Evolutionary conservation across 2,329 filamentous ascomycete species (phyloP), one percentile per base, ranked within the genome.

Genomic region (Akanthomyces lecanii): DNA sequence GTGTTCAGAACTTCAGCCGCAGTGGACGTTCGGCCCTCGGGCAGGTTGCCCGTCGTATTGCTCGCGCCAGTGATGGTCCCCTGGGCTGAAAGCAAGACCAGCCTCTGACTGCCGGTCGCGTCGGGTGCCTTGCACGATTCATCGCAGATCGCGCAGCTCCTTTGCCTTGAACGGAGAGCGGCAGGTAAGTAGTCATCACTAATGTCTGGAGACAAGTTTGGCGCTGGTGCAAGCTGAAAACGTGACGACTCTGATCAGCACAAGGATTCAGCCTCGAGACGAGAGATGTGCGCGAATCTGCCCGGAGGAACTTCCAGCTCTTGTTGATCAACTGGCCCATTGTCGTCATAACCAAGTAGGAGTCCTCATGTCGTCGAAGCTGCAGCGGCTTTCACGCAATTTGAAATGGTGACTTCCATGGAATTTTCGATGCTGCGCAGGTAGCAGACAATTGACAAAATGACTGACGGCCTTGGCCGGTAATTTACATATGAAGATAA

Each of bases 1-100:
- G 28, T 45, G 21, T 21, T 21, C 21, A 21, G 21, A 21, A 21
- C 28, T 30, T 62, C 60, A 62, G 60, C 60, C 60, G 60, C 60
- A 56, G 33, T 14, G 42, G 38, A 3, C 28, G 21, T 51, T 40
- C 38, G 38, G 38, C 38, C 38, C 38, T 40, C 16, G 28, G 36
- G 38, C 36, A 61, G 40, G 10, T 38, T 30, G 33, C 11, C 11
- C n/a, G 23, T 33, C 52, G 60, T 51, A 62, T 62, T 56, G 51
- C 60, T 62, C 60, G 60, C 52, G 51, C 56, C 48, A 30, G 38
- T 40, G 16, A 10, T 33, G 30, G 21, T 52, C 11, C 18, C 25
- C 12, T 5, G 56, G 45, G 56, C 56, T 59, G 56, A 59, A 18
- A 25, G n/a, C n/a, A 48, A 42, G 33, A 38, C 21, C 8, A 33